Conservation (phyloP, 768 basidiomycete species). For the Phylloporus sp. region DNA sequence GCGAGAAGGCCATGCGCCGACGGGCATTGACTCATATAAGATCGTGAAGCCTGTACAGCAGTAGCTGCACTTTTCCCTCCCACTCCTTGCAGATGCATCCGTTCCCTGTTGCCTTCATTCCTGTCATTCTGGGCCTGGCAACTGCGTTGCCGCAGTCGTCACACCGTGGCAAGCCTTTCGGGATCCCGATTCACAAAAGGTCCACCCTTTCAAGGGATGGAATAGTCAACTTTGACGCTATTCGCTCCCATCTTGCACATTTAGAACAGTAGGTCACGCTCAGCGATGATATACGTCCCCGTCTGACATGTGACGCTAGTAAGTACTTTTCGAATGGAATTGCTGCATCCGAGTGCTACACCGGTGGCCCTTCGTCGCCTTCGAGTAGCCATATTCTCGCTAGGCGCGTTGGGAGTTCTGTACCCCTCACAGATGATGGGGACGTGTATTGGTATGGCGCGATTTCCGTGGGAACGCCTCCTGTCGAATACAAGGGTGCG, state of each 20-base stretch:
- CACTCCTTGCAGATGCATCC: conserved; percentile 14
- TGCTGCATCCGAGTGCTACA: conserved; percentile 3
- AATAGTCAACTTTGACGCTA: conserved; percentile 11
- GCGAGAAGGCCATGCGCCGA: too few species aligned
- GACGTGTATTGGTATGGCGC: conserved; percentile 23
- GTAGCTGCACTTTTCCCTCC: background rate
- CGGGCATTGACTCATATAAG: conserved; percentile 12
- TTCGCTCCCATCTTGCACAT: conserved; percentile 13
- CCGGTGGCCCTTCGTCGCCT: background rate
- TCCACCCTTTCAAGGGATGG: conserved; percentile 12
- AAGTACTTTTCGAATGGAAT: conserved; percentile 18
- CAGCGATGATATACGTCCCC: background rate
- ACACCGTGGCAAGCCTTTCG: conserved; percentile 6
- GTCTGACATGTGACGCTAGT: conserved; percentile 11
- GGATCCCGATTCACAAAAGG: conserved; percentile 18
- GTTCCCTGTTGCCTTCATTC: conserved; percentile 1
- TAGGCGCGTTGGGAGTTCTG: conserved; percentile 7
- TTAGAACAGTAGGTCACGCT: conserved; percentile 10
- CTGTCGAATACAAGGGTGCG: conserved; percentile 18
- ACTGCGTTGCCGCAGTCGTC: conserved; percentile 14
- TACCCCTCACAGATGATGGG: conserved; percentile 13
- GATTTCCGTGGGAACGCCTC: conserved; percentile 23
- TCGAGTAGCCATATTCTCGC: background rate
- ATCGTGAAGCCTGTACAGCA: background rate
- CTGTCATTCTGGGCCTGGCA: conserved; percentile 15